Evolutionary conservation across 2,329 filamentous ascomycete genomes (phyloP).

Genomic region (Ascochyta lentis): DNA sequence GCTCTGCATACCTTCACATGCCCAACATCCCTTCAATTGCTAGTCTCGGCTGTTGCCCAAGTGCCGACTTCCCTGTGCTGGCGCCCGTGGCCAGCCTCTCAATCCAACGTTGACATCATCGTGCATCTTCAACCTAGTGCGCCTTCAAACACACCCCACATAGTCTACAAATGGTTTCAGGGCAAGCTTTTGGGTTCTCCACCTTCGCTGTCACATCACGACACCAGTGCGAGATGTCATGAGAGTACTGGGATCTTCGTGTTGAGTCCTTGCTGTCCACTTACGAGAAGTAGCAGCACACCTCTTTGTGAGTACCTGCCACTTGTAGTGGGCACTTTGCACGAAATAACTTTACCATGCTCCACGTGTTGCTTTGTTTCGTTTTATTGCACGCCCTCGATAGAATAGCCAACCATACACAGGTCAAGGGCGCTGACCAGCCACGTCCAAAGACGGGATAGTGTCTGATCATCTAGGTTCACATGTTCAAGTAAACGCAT

Average conservation of each 20-base stretch:
- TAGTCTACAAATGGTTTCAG: conserved; percentile 4
- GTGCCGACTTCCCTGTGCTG: conserved; percentile 7
- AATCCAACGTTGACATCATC: conserved; percentile 14
- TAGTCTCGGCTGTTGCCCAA: neutral
- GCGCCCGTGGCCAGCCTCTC: neutral
- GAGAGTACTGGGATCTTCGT: neutral
- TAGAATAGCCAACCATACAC: too few species aligned
- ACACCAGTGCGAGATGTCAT: neutral
- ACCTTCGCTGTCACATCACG: conserved; percentile 9
- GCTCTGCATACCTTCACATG: conserved; percentile 1
- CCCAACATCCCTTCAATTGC: neutral
- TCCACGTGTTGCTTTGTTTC: too few species aligned
- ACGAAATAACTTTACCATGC: too few species aligned
- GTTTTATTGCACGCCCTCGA: too few species aligned
- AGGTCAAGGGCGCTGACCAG: too few species aligned
- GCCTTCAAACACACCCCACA: conserved; percentile 4
- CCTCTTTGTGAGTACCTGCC: too few species aligned
- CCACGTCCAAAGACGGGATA: too few species aligned
- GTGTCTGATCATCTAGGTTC: too few species aligned
- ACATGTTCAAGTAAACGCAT: too few species aligned
- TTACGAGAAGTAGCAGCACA: too few species aligned
- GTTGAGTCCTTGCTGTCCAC: neutral
- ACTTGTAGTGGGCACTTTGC: too few species aligned
- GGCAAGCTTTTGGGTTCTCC: conserved; percentile 7
- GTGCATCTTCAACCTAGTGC: conserved; percentile 2